A percentile compares a stretch with the other conserved stretches of the same genome.
These are phyloP conservation scores for Isatis lusitanica DNA, from an alignment of 441 rosid species.

Conservation along the genomic window DNA sequence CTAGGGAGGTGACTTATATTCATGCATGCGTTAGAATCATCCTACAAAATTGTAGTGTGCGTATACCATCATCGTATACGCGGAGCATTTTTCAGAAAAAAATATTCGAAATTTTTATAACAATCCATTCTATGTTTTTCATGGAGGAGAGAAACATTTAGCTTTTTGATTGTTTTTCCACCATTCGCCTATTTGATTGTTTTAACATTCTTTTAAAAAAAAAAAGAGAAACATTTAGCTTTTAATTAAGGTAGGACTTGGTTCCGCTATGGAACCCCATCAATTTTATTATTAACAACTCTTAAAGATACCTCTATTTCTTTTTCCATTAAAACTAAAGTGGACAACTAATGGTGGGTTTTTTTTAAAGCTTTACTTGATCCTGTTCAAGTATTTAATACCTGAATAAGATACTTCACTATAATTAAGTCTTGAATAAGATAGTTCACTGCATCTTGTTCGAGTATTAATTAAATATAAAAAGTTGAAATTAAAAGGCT, in stretches of 20 bases:
- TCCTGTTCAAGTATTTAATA: not conserved
- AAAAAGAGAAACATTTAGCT: not conserved
- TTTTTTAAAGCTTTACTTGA: not conserved
- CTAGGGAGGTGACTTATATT: not conserved
- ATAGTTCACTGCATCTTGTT: conserved; percentile 16
- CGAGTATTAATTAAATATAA: not conserved
- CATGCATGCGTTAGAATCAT: not conserved
- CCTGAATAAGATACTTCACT: conserved; percentile 16
- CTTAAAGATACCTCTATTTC: not conserved
- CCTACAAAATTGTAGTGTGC: not conserved
- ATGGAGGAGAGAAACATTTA: not conserved
- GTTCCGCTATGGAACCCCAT: not conserved
- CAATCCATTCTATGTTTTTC: not conserved
- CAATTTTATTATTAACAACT: not conserved
- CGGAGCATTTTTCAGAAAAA: not conserved
- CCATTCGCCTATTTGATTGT: too few species aligned
- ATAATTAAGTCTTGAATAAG: conserved; percentile 18
- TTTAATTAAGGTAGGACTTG: not conserved
- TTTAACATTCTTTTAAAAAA: too few species aligned
- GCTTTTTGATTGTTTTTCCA: too few species aligned
- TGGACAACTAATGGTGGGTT: not conserved
- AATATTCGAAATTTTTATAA: not conserved
- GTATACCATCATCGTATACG: not conserved
- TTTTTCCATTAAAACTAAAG: not conserved
- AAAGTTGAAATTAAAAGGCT: not conserved